These are phyloP conservation scores for Aschersonia sp. DNA, from an alignment of 2,329 filamentous ascomycete species.

Conservation along the genomic window DNA sequence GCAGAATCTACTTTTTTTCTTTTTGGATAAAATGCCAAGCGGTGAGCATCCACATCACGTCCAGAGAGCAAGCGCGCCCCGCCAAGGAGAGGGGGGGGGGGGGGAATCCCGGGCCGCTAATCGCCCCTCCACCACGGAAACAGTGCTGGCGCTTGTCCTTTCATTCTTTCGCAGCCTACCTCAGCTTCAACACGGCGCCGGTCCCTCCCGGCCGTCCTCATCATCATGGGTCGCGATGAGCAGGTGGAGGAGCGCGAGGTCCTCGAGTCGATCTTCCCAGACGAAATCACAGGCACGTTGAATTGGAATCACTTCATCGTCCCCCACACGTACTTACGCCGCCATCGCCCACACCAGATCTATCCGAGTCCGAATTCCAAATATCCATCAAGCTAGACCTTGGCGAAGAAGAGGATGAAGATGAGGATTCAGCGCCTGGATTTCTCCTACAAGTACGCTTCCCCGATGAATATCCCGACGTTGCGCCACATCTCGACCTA, in stretches of 20 bases:
- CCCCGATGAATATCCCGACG: conserved; percentile 82
- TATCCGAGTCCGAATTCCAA: conserved; percentile 80
- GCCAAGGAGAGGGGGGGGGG: too few species aligned
- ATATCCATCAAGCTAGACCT: conserved; percentile 78
- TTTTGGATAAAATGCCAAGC: too few species aligned
- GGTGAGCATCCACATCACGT: too few species aligned
- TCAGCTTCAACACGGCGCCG: too few species aligned
- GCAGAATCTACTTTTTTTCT: too few species aligned
- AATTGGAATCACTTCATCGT: neutral
- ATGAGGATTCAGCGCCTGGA: conserved; percentile 48
- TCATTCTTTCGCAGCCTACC: too few species aligned
- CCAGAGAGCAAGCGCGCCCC: too few species aligned
- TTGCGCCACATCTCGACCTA: conserved; percentile 70
- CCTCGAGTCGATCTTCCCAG: conserved; percentile 94
- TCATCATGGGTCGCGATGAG: conserved; percentile 60
- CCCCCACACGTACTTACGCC: neutral
- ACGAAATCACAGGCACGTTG: conserved; percentile 74
- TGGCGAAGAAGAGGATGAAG: conserved; percentile 45
- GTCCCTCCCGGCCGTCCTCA: neutral
- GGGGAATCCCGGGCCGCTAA: too few species aligned
- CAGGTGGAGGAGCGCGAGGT: conserved; percentile 94
- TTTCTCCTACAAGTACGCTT: conserved; percentile 79
- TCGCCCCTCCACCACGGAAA: too few species aligned
- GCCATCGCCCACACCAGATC: conserved; percentile 39
- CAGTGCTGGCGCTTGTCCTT: too few species aligned